Percentiles rank a stretch among this genome's conserved stretches.
These are phyloP conservation scores for Pistacia integerrima DNA, from an alignment of 345 rosid species.

Conservation along the genomic window DNA sequence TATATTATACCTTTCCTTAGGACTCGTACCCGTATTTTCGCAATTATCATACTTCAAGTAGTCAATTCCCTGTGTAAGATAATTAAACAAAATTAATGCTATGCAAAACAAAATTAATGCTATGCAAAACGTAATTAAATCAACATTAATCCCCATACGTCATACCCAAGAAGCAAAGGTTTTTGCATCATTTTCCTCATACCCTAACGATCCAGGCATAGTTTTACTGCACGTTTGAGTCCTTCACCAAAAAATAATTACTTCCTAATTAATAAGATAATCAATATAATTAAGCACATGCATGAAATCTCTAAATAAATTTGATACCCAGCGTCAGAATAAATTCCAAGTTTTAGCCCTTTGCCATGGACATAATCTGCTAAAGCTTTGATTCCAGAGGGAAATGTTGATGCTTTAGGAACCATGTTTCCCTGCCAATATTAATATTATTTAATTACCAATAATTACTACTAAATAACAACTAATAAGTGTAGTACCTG, in stretches of 20 bases:
- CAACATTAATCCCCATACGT: background rate
- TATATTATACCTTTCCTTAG: background rate
- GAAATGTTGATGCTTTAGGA: slow-evolving; percentile 44
- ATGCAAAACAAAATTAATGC: no score
- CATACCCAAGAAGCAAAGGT: no score
- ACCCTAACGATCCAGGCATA: slow-evolving; percentile 60
- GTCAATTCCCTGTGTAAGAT: slow-evolving; percentile 28
- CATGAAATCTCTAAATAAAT: no score
- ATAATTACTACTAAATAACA: background rate
- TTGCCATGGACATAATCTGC: slow-evolving; percentile 51
- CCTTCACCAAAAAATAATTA: slow-evolving; percentile 23
- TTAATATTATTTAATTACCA: no score
- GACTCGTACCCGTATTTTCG: no score
- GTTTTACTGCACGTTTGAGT: slow-evolving; percentile 55
- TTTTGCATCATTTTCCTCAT: slow-evolving; percentile 58
- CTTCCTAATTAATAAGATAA: no score
- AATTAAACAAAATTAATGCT: background rate
- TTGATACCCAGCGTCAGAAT: no score
- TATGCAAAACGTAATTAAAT: no score
- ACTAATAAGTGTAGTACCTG: slow-evolving; percentile 22
- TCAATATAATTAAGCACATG: no score
- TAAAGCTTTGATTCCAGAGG: slow-evolving; percentile 51
- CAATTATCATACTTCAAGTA: no score
- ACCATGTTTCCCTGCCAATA: slow-evolving; percentile 41
- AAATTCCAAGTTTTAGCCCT: slow-evolving; percentile 58